phyloP scores from a whole-genome alignment of 1,139 yeast genomes.

The Taiozyma onychis region DNA sequence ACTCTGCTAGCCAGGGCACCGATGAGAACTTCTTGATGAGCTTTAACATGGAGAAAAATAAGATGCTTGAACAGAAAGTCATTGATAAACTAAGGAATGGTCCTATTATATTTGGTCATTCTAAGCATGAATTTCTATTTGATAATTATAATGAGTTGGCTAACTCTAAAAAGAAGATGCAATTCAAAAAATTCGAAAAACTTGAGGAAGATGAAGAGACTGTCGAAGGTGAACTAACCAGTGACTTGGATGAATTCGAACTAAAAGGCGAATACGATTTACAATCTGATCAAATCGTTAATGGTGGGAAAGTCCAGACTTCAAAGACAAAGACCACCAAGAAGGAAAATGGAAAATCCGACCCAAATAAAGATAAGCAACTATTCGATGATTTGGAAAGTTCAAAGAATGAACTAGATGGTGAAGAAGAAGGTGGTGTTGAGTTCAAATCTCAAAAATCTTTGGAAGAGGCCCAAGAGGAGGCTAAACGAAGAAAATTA shows the following conservation, averaged over 20 bases:
- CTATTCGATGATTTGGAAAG: slow-evolving; percentile 23
- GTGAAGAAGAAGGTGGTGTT: slow-evolving; percentile 22
- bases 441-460: slow-evolving; percentile 19
- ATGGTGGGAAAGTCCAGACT: slow-evolving; percentile 6
- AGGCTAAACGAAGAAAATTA: slow-evolving; percentile 2
- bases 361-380: slow-evolving; percentile 21
- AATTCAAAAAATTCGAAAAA: slow-evolving; percentile 18
- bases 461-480: slow-evolving; percentile 15
- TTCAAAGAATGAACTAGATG: slow-evolving; percentile 19
- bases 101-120: slow-evolving; percentile 16
- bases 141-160: slow-evolving; percentile 15
- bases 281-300: slow-evolving; percentile 17
- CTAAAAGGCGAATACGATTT: slow-evolving; percentile 18
- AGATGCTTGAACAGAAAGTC: slow-evolving; percentile 18
- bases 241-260: slow-evolving; percentile 2
- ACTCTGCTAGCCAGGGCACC: not conserved
- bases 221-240: not conserved
- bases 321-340: not conserved
- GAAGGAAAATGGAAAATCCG: not conserved
- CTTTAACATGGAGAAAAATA: slow-evolving; percentile 14
- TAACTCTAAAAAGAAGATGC: slow-evolving; percentile 16
- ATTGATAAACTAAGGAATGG: slow-evolving; percentile 15
- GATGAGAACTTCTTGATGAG: slow-evolving; percentile 18
- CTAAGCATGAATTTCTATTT: slow-evolving; percentile 15
- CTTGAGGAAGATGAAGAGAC: not conserved